Evolutionary conservation across 192 early-diverging fungal species (phyloP).

Genomic region (Backusella parvicylindrica): DNA sequence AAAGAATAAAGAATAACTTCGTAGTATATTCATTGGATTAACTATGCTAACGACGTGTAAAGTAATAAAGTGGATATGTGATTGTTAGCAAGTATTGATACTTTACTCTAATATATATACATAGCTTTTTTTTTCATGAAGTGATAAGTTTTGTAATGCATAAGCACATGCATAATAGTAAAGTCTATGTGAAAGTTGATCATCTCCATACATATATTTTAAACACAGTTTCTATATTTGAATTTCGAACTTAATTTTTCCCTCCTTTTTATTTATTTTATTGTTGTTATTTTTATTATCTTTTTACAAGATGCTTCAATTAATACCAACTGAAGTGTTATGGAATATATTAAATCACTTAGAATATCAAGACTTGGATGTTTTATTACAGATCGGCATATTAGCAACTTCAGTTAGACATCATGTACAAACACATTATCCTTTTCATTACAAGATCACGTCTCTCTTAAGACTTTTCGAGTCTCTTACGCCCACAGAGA

Average conservation of each 20-base stretch:
- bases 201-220: too few species aligned
- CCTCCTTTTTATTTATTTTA: slow-evolving; percentile 4
- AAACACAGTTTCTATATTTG: too few species aligned
- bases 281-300: not conserved
- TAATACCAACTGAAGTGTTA: slow-evolving; percentile 22
- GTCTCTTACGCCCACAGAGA: slow-evolving; percentile 77
- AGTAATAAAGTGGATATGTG: too few species aligned
- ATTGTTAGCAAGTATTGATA: too few species aligned
- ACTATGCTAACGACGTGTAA: too few species aligned
- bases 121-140: too few species aligned
- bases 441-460: slow-evolving; percentile 14
- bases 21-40: too few species aligned
- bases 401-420: not conserved
- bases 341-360: slow-evolving; percentile 4
- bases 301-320: slow-evolving; percentile 8
- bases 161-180: too few species aligned
- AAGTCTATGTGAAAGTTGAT: too few species aligned
- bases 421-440: slow-evolving; percentile 15
- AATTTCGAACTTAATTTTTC: not conserved
- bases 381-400: not conserved
- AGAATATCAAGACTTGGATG: slow-evolving; percentile 23
- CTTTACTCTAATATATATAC: too few species aligned
- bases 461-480: slow-evolving; percentile 72
- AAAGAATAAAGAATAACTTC: too few species aligned
- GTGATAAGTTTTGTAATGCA: too few species aligned